A percentile compares a stretch with the other conserved stretches of the same genome.
Conservation (phyloP, 148 eudicot species). For the Cornus kousa region DNA sequence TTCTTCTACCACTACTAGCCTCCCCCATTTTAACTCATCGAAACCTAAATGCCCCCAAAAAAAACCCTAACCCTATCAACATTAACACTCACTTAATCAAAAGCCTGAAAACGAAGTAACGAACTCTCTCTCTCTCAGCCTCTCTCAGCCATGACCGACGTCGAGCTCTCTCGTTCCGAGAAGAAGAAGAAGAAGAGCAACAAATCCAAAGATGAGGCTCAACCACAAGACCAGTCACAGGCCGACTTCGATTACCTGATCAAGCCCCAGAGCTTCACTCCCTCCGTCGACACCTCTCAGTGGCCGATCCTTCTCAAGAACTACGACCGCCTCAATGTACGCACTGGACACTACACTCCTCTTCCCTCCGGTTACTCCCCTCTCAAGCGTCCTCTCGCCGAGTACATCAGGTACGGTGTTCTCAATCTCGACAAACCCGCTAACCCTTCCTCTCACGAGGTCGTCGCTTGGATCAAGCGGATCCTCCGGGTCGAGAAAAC, state of each 20-base stretch:
- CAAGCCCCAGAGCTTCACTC: conserved; percentile 72
- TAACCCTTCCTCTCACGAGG: conserved; percentile 89
- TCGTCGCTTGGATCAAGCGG: conserved; percentile 94
- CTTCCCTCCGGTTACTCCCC: conserved; percentile 82
- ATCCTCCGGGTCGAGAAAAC: conserved; percentile 82
- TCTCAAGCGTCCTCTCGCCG: conserved; percentile 61
- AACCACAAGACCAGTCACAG: not conserved
- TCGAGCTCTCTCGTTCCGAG: conserved; percentile 41
- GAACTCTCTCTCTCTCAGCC: not conserved
- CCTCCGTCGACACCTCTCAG: conserved; percentile 60
- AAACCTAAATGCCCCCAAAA: not conserved
- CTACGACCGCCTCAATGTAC: conserved; percentile 70
- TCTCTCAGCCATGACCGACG: conserved; percentile 49
- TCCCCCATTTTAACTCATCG: conserved; percentile 3
- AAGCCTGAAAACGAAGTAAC: no score
- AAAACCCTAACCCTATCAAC: not conserved
- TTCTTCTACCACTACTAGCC: not conserved
- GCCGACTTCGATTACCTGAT: conserved; percentile 41
- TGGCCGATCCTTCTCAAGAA: conserved; percentile 96
- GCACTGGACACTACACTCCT: conserved; percentile 92
- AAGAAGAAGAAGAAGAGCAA: conserved; percentile 62
- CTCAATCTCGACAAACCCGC: conserved; percentile 88
- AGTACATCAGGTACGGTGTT: conserved; percentile 80
- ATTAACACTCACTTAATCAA: no score
- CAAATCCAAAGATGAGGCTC: conserved; percentile 21